Evolutionary conservation across 2,329 filamentous ascomycete genomes (phyloP).

Genomic region (Colletotrichum sp.): DNA sequence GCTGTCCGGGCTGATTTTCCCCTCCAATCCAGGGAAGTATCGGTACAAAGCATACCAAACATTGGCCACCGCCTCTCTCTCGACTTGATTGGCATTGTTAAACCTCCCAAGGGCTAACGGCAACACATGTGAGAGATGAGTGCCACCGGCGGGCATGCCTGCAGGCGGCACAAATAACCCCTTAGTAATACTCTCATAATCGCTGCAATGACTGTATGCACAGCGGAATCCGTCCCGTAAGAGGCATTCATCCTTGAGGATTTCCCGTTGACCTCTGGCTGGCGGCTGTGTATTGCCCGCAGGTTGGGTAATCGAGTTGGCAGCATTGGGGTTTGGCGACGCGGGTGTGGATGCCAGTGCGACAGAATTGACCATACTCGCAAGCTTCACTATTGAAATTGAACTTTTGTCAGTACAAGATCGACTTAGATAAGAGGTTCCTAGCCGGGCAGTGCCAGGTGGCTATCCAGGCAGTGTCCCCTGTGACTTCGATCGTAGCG

Average conservation of each 20-base stretch:
- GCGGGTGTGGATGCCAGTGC: neutral
- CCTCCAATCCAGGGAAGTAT: neutral
- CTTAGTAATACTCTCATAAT: neutral
- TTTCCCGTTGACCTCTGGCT: neutral
- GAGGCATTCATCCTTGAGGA: neutral
- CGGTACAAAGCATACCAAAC: neutral
- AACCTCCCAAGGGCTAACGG: neutral
- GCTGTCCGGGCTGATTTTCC: neutral
- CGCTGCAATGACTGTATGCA: neutral
- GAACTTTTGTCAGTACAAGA: neutral
- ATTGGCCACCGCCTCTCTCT: neutral
- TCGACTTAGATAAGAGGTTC: neutral
- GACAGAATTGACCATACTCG: neutral
- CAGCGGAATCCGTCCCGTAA: neutral
- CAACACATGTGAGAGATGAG: neutral
- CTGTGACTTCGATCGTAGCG: neutral
- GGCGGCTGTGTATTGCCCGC: accelerated
- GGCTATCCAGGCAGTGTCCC: neutral
- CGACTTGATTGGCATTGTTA: neutral
- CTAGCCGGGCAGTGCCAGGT: neutral
- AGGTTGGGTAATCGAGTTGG: neutral
- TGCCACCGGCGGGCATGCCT: neutral
- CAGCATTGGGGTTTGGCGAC: neutral
- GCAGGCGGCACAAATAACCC: neutral
- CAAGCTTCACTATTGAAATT: neutral